Evolutionary conservation across 208 protist genomes (phyloP).

Genomic region (Trypanosoma avium): DNA sequence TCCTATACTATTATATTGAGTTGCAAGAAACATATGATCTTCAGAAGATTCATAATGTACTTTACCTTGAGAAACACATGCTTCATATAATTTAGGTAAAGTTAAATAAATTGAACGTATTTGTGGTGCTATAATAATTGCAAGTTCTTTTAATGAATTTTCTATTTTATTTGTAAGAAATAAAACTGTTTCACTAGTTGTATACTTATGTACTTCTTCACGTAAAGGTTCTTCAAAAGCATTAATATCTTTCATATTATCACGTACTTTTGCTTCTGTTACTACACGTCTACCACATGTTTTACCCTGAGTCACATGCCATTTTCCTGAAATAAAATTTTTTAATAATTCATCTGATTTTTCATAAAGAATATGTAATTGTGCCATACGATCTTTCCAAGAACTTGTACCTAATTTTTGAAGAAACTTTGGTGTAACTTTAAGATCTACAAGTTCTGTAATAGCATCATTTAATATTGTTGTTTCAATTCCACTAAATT

Average conservation of each 20-base stretch:
- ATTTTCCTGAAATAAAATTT: slow-evolving; percentile 13
- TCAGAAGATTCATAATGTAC: slow-evolving; percentile 15
- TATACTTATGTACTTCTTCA: slow-evolving; percentile 18
- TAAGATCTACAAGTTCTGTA: slow-evolving; percentile 13
- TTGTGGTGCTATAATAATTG: neutral
- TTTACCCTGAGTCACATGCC: slow-evolving; percentile 13
- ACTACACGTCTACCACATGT: neutral
- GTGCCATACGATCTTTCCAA: slow-evolving; percentile 8
- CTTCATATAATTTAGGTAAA: slow-evolving; percentile 11
- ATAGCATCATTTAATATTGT: slow-evolving; percentile 17
- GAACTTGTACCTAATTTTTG: neutral
- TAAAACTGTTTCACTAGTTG: neutral
- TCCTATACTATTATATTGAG: slow-evolving; percentile 16
- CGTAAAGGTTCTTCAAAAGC: slow-evolving; percentile 19
- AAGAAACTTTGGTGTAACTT: slow-evolving; percentile 18
- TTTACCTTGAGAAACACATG: slow-evolving; percentile 17
- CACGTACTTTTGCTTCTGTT: slow-evolving; percentile 10
- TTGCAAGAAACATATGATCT: slow-evolving; percentile 19
- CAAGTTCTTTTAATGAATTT: slow-evolving; percentile 3
- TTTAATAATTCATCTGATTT: slow-evolving; percentile 9
- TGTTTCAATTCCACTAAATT: slow-evolving; percentile 15
- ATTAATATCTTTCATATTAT: slow-evolving; percentile 14
- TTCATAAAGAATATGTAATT: slow-evolving; percentile 1
- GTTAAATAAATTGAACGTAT: neutral
- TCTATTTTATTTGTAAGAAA: slow-evolving; percentile 11